Evolutionary conservation across 2,329 filamentous ascomycete species (phyloP).

Genomic region (Pseudocercospora ulei): DNA sequence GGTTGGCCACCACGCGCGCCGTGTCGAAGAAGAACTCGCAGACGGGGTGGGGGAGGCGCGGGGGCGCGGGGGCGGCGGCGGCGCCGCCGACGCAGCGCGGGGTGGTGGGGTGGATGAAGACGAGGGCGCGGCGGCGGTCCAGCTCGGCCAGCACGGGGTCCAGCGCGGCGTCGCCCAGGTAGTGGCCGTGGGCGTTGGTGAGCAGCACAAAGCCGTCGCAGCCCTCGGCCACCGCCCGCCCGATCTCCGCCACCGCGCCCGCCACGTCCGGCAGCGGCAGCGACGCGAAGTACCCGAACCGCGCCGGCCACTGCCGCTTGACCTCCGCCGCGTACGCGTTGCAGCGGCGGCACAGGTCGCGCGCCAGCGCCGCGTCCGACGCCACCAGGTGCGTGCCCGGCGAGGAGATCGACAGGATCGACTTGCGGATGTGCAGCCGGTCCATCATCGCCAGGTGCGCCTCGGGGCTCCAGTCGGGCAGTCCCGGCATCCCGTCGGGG

Average conservation of each 20-base stretch:
- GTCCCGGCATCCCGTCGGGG: constrained; percentile 44
- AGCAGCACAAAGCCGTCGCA: constrained; percentile 46
- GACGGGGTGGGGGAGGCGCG: constrained; percentile 38
- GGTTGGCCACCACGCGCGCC: constrained; percentile 42
- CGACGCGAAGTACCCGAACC: constrained; percentile 48
- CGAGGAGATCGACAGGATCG: constrained; percentile 48
- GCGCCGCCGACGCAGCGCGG: constrained; percentile 34
- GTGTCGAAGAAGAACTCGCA: constrained; percentile 49
- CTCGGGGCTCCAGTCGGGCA: constrained; percentile 39
- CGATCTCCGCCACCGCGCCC: constrained; percentile 43
- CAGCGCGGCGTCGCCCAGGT: constrained; percentile 43
- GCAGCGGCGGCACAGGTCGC: constrained; percentile 36
- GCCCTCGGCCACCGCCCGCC: constrained; percentile 36
- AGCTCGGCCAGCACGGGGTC: constrained; percentile 44
- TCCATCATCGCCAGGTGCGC: constrained; percentile 46
- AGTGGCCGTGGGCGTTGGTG: constrained; percentile 47
- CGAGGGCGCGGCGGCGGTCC: constrained; percentile 40
- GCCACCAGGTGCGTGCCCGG: constrained; percentile 45
- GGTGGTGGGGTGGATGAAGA: constrained; percentile 51
- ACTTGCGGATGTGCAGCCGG: constrained; percentile 42
- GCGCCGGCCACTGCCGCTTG: constrained; percentile 33
- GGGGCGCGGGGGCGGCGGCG: constrained; percentile 34
- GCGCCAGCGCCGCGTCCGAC: constrained; percentile 34
- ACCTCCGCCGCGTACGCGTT: constrained; percentile 39
- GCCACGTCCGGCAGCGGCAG: constrained; percentile 46